These are phyloP conservation scores for Elaphomyces granulatus DNA, from an alignment of 495 filamentous ascomycete genomes.

Conservation along the genomic window DNA sequence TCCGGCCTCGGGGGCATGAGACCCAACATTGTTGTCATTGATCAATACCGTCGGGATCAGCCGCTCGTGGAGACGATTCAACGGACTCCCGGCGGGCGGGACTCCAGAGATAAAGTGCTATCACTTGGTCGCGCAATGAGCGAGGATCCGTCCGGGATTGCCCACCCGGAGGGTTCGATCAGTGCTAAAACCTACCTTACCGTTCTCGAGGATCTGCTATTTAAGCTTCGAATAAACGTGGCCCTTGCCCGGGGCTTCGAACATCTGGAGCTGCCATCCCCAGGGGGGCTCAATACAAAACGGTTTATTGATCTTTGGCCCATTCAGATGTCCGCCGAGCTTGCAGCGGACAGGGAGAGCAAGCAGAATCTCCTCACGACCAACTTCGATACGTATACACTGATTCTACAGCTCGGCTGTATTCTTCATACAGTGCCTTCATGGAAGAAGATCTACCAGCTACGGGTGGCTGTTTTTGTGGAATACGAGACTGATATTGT, in stretches of 20 bases:
- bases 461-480: constrained; percentile 73
- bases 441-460: constrained; percentile 62
- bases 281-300: constrained; percentile 43
- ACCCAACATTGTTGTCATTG: constrained; percentile 73
- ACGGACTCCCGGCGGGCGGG: constrained; percentile 13
- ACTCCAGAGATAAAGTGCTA: constrained; percentile 6
- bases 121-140: constrained; percentile 13
- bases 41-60: constrained; percentile 46
- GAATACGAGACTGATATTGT: constrained; percentile 78
- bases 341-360: constrained; percentile 44
- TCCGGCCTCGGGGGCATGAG: constrained; percentile 82
- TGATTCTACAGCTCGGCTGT: constrained; percentile 75
- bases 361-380: constrained; percentile 63
- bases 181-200: constrained; percentile 59
- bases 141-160: constrained; percentile 26
- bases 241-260: constrained; percentile 76
- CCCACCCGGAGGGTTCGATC: constrained; percentile 44
- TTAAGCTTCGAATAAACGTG: constrained; percentile 71
- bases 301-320: constrained; percentile 84
- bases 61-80: constrained; percentile 36
- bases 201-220: constrained; percentile 66
- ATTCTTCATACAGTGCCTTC: constrained; percentile 71
- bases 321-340: constrained; percentile 70
- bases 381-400: constrained; percentile 84
- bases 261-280: constrained; percentile 51